Base-by-base conservation (phyloP, 139 green algal species). In the Bryopsis sp. region DNA sequence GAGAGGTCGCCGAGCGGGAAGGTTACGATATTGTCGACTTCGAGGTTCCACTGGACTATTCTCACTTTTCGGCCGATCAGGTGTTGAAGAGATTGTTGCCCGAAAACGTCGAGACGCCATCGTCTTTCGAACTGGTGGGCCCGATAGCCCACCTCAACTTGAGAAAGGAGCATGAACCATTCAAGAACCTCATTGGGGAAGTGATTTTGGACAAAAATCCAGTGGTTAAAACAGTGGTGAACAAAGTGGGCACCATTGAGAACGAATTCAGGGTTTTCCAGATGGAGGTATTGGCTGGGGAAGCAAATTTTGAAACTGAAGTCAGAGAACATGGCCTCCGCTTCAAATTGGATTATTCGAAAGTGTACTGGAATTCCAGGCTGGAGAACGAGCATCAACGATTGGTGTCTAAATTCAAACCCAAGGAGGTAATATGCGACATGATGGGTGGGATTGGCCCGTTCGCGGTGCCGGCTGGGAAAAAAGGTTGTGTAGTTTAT, bases 331-430 rank as follows among this genome's bases (percentile, higher is more conserved):
- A 96, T 72, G 86, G 85, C 8, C 62, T 75, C 0, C 60, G 76
- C 8, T 99, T 97, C 81, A 73, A 71, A 26, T 82, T 99, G 24
- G 85, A 99, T 80, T 98, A 94, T 47, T 33, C 36, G 15, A 65
- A 92, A 76, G 93, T 99, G 66, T 99, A 99, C 77, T 99, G 94
- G 94, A 99, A 99, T 84, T 96, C 88, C 0, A 73, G 94, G 0
- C 82, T 99, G 39, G 94, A 99, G 78, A 46, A 71, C 26, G 94
- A 99, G 80, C 94, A 99, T 85, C 71, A 82, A 39, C 84, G 94
- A 11, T 79, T 99, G 67, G 84, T 94, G 7, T 48, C 69, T 15
- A 50, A 59, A 22, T 92, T 95, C 62, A 35, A 70, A 47, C 71
- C 71, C 0, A 74, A 65, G 0, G 70, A 97, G 1, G 71, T 89